phyloP scores from a whole-genome alignment of 768 basidiomycete genomes.

The Termitomyces sp. region DNA sequence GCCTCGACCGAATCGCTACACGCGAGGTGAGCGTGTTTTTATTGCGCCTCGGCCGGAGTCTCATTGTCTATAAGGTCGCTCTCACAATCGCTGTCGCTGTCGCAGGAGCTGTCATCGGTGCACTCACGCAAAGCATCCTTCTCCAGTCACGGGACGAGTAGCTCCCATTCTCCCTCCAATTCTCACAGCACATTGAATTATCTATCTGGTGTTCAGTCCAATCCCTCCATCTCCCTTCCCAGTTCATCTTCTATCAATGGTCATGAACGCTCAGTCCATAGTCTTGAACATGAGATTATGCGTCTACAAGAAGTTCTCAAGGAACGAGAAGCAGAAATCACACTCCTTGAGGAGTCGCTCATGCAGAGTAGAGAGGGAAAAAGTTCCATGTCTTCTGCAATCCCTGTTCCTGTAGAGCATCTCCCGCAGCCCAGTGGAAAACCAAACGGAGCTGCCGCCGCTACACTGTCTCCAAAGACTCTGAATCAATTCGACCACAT shows the following conservation, averaged over 20 bases:
- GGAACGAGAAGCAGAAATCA: slow-evolving; percentile 90
- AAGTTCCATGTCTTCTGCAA: slow-evolving; percentile 7
- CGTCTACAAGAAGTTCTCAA: slow-evolving; percentile 88
- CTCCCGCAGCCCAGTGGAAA: slow-evolving; percentile 19
- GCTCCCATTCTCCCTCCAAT: slow-evolving; percentile 52
- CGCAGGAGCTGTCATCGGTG: slow-evolving; percentile 92
- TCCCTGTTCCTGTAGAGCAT: slow-evolving; percentile 10
- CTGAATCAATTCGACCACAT: slow-evolving; percentile 71
- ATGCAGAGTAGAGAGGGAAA: slow-evolving; percentile 29
- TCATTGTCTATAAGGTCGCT: slow-evolving; percentile 56
- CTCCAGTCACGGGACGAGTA: slow-evolving; percentile 72
- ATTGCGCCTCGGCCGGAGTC: slow-evolving; percentile 1
- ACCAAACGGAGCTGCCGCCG: slow-evolving; percentile 18
- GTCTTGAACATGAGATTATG: slow-evolving; percentile 94
- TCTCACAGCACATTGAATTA: slow-evolving; percentile 36
- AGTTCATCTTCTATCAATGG: slow-evolving; percentile 24
- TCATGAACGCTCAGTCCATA: slow-evolving; percentile 72
- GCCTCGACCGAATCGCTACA: slow-evolving; percentile 85
- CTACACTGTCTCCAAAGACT: slow-evolving; percentile 64
- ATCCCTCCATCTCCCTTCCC: slow-evolving; percentile 53
- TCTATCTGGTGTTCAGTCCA: slow-evolving; percentile 35
- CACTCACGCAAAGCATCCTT: slow-evolving; percentile 80
- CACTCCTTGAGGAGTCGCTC: slow-evolving; percentile 56
- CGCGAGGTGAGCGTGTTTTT: slow-evolving; percentile 54
- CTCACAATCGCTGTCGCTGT: slow-evolving; percentile 91